These are phyloP conservation scores for Leccinum subspadiceum DNA, from an alignment of 1,284 basidiomycete species.

Conservation along the genomic window DNA sequence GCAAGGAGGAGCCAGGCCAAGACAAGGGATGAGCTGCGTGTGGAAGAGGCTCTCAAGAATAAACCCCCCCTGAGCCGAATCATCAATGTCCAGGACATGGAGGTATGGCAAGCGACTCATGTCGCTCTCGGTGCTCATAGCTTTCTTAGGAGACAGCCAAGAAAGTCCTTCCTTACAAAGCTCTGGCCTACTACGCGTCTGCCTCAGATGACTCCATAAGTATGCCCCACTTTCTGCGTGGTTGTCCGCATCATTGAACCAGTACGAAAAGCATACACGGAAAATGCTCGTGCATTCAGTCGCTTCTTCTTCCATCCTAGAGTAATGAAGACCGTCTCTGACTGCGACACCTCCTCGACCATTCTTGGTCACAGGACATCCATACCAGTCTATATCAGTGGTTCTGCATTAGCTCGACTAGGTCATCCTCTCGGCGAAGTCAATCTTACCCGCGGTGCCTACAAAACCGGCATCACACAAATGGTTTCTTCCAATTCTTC, in stretches of 20 bases:
- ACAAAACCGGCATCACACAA: conserved; percentile 75
- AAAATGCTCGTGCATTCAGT: conserved; percentile 74
- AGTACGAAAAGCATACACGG: conserved; percentile 46
- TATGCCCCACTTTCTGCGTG: conserved; percentile 38
- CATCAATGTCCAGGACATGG: conserved; percentile 75
- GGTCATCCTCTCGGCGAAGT: conserved; percentile 86
- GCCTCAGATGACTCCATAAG: conserved; percentile 81
- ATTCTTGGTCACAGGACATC: conserved; percentile 75
- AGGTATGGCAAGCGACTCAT: conserved; percentile 41
- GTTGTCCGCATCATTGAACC: conserved; percentile 3
- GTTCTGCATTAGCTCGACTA: conserved; percentile 85
- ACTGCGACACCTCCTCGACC: conserved; percentile 72
- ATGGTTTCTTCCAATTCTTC: conserved; percentile 90
- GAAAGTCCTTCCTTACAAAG: conserved; percentile 68
- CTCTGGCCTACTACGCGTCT: conserved; percentile 79
- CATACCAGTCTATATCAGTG: conserved; percentile 83
- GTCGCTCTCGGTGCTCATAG: not conserved
- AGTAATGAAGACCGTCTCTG: conserved; percentile 69
- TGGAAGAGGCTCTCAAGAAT: conserved; percentile 58
- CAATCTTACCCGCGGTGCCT: conserved; percentile 79
- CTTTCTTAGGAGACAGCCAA: conserved; percentile 53
- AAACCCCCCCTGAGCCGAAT: conserved; percentile 68
- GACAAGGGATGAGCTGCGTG: conserved; percentile 70
- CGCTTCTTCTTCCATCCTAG: conserved; percentile 83
- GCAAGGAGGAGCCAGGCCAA: conserved; percentile 45